Base-by-base conservation (phyloP, 2,329 filamentous ascomycete species). In the Dactylellina sp. region DNA sequence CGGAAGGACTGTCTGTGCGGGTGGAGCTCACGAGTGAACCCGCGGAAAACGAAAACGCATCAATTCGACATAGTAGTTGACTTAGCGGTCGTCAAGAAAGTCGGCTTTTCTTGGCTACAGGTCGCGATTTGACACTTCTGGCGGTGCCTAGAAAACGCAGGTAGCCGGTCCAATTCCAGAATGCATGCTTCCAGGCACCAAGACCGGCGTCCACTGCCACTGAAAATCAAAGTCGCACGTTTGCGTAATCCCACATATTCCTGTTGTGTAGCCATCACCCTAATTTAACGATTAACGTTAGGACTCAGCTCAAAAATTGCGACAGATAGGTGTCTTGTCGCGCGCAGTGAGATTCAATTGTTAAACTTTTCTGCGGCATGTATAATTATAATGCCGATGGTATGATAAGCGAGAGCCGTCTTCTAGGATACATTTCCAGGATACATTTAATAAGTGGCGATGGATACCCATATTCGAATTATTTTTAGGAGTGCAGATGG, bases 241-340 rank as follows among this genome's bases (percentile, higher is more conserved):
- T 46, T 65, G 59, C 59, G 49, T 55, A 64, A 65, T 65, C 61
- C 61, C 61, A 25, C 37, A 14, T 18, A 44, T 14, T 40, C 37
- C 37, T 40, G n/a, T 16, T 32, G 39, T 28, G 25, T 39, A 14
- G 3, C 37, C 37, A 16, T 40, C 37, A 40, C 37, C 4, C 32
- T n/a, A n/a, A n/a, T 32, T 9, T 9, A 32, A 9, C 3, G 37
- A 14, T 40, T 40, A 40, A 40, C 37, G 37, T 40, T 40, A 40
- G 28, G 28, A 32, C 28, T 32, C 28, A 32, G 28, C 9, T 32
- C 28, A 32, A 32, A 32, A 32, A 32, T 32, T 32, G 28, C 28
- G 28, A n/a, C n/a, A 32, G 28, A 32, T 32, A 32, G 28, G 9
- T 9, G 4, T 32, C 9, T 32, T 5, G 28, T 32, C 4, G 28